Conservation (phyloP, 2,329 filamentous ascomycete genomes). For the Ophiostoma populinum region DNA sequence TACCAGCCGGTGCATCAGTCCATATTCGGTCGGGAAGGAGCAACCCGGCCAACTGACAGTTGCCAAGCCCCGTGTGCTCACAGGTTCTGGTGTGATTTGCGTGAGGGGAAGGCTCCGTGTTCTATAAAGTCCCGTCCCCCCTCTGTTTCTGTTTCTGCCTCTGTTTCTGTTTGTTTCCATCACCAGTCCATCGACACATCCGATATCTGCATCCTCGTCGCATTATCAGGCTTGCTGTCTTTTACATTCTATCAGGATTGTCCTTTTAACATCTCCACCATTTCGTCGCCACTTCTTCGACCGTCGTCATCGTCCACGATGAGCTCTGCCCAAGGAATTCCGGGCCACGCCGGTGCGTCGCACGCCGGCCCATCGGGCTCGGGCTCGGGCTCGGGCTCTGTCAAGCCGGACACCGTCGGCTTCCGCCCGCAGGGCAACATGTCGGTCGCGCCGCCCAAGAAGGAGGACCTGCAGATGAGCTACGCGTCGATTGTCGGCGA, state of each 20-base stretch:
- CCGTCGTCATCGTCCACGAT: background rate
- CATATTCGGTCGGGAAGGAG: too few species aligned
- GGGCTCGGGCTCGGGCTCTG: too few species aligned
- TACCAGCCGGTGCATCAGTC: too few species aligned
- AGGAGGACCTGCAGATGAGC: slow-evolving; percentile 69
- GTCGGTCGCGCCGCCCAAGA: slow-evolving; percentile 58
- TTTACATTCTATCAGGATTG: background rate
- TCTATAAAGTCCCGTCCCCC: too few species aligned
- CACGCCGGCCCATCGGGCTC: too few species aligned
- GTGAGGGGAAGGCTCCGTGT: too few species aligned
- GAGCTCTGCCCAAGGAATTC: background rate
- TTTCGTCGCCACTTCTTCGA: background rate
- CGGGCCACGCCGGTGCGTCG: too few species aligned
- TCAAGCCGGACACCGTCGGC: slow-evolving; percentile 15
- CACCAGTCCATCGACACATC: too few species aligned
- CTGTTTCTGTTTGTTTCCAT: background rate
- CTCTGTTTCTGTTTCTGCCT: too few species aligned
- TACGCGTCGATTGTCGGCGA: slow-evolving; percentile 48
- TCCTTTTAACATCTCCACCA: background rate
- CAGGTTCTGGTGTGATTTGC: too few species aligned
- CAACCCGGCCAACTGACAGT: background rate
- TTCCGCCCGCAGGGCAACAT: slow-evolving; percentile 39
- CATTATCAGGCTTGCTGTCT: too few species aligned
- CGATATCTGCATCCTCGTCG: too few species aligned
- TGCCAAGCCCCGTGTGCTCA: slow-evolving; percentile 1